Conservation (phyloP, 345 rosid species). For the Sonneratia alba region DNA sequence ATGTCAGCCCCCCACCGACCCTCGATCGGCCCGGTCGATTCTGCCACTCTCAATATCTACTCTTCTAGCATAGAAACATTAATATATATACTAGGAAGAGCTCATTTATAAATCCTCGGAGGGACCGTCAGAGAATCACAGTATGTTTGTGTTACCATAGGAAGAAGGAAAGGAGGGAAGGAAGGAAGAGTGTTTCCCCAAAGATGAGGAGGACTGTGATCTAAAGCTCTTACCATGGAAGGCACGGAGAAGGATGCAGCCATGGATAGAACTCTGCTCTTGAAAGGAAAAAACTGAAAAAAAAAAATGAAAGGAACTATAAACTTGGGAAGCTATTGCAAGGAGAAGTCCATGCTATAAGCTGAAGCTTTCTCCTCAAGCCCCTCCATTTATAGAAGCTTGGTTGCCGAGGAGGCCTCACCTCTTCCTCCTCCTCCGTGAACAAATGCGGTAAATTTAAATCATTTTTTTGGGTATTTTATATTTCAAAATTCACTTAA, state of each 20-base stretch:
- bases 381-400: slow-evolving; percentile 32
- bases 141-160: not conserved
- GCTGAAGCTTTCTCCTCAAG: slow-evolving; percentile 2
- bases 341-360: slow-evolving; percentile 27
- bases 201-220: not conserved
- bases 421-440: not conserved
- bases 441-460: not conserved
- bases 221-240: slow-evolving; percentile 53
- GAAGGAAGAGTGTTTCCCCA: no score
- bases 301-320: not conserved
- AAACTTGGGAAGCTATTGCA: slow-evolving; percentile 3
- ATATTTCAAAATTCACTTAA: no score
- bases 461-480: no score
- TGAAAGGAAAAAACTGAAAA: not conserved
- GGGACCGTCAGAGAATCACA: not conserved
- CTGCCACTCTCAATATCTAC: no score
- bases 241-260: slow-evolving; percentile 87
- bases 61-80: not conserved
- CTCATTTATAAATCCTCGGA: not conserved
- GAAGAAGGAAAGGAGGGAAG: not conserved
- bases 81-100: not conserved
- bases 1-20: not conserved
- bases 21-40: not conserved
- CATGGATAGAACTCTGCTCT: slow-evolving; percentile 45
- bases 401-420: not conserved